Evolutionary conservation across 352 stramenopile genomes (phyloP).

Genomic region (Phytophthora megakarya): DNA sequence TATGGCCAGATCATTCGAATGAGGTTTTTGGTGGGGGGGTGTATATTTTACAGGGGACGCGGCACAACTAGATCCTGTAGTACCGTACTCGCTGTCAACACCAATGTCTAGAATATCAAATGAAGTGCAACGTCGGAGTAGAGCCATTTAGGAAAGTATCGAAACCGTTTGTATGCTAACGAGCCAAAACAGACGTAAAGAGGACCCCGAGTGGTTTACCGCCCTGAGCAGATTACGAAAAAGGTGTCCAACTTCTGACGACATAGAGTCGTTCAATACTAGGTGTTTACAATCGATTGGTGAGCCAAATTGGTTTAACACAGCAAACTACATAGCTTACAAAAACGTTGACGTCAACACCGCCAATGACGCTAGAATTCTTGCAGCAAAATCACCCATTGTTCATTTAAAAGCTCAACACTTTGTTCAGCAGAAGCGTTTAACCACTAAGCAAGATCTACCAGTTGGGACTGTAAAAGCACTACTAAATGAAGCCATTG

Average conservation of each 20-base stretch:
- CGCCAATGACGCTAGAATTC: too few species aligned
- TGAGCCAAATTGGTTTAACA: background rate
- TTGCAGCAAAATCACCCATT: too few species aligned
- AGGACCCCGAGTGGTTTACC: slow-evolving; percentile 1
- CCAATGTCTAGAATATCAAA: background rate
- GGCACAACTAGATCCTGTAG: background rate
- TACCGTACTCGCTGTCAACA: background rate
- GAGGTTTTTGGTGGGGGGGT: background rate
- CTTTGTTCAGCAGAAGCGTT: background rate
- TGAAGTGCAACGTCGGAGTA: background rate
- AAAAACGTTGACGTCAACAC: background rate
- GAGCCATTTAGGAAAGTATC: background rate
- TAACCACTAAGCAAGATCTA: background rate
- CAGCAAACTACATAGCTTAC: slow-evolving; percentile 2
- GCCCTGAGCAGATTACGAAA: background rate
- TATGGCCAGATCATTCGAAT: background rate
- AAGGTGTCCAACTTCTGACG: background rate
- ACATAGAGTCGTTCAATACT: background rate
- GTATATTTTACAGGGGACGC: background rate
- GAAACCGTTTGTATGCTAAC: background rate
- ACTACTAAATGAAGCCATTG: background rate
- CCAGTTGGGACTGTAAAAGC: background rate
- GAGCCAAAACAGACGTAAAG: slow-evolving; percentile 1
- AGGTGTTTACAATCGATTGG: background rate
- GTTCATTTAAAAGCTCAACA: background rate